Evolutionary conservation across 805 yeast species (phyloP), one percentile per base, ranked within the genome.

Genomic region (Brettanomyces sp.): DNA sequence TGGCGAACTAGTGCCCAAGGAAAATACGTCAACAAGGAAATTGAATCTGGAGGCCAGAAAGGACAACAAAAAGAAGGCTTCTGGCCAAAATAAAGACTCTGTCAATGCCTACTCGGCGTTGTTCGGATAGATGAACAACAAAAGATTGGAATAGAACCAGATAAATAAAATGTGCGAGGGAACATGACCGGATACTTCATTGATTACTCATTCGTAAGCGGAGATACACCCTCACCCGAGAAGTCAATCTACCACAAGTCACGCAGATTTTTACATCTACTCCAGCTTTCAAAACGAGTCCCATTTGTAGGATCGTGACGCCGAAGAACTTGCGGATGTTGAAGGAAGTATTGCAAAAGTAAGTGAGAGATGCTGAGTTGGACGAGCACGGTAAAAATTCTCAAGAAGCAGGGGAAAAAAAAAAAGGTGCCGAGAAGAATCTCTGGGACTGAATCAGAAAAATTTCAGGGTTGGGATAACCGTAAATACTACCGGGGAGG

Each of bases 171-270:
- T 68, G 71, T 70, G 41, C 58, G 58, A 69, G 72, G 68, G 74
- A 63, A 63, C 52, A 70, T 70, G 76, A 70, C 76, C 76, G 73
- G 67, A 56, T 63, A 72, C 66, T 57, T 70, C 76, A 70, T 33
- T 30, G 64, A 49, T 21, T 14, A 49, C 39, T 58, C 67, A 70
- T 73, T 39, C 62, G 66, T 69, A 66, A 61, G 60, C 74, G 76
- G 76, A 70, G 76, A 70, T 70, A 70, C 76, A 65, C 74, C 68
- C 72, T 33, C 36, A 25, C n/a, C 24, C 7, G 38, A 36, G 24
- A 23, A 25, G 32, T 44, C 30, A 24, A 30, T 44, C 37, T 44
- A 9, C 22, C 46, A 30, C 24, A 36, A 28, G 30, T 44, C 44
- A 33, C n/a, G 2, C 32, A 28, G 32, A 28, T 9, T 28, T 6